Percentiles rank a stretch among this genome's conserved stretches.
Conservation (phyloP, 73 alveolate genomes). For the Vitrella brassicaformis region DNA sequence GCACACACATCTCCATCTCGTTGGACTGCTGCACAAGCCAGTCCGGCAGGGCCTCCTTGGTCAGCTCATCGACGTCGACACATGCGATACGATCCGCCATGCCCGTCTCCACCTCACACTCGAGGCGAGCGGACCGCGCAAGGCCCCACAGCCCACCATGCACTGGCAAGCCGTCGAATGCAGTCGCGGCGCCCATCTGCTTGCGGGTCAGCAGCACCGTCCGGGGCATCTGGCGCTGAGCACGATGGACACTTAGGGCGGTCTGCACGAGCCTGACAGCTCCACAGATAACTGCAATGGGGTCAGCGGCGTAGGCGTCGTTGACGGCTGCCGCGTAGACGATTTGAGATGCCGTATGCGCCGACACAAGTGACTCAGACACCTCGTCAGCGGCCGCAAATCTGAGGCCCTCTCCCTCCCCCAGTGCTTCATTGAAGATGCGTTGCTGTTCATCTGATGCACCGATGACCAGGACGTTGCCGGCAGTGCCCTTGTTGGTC, state of each 20-base stretch:
- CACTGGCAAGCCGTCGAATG: background rate
- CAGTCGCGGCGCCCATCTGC: background rate
- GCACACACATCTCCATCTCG: background rate
- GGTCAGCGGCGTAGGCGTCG: background rate
- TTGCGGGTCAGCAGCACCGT: too few relatives aligned
- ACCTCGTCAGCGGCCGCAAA: background rate
- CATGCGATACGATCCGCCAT: background rate
- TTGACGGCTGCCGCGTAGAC: too few relatives aligned
- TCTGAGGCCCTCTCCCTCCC: background rate
- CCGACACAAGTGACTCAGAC: too few relatives aligned
- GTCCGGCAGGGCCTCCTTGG: background rate
- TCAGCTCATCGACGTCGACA: background rate
- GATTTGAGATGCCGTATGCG: too few relatives aligned
- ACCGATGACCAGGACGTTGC: background rate
- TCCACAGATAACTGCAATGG: background rate
- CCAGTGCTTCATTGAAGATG: background rate
- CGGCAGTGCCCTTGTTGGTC: background rate
- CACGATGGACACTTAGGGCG: background rate
- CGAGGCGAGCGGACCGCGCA: constrained; percentile 23
- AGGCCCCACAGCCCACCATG: constrained; percentile 33
- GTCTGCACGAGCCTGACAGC: background rate
- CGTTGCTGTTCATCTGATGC: background rate
- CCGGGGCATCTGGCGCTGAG: too few relatives aligned
- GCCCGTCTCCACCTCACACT: background rate
- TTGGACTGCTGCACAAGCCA: background rate